Evolutionary conservation across 2,329 filamentous ascomycete species (phyloP), one percentile per base, ranked within the genome.

Genomic region (Sclerotinia spermophila): DNA sequence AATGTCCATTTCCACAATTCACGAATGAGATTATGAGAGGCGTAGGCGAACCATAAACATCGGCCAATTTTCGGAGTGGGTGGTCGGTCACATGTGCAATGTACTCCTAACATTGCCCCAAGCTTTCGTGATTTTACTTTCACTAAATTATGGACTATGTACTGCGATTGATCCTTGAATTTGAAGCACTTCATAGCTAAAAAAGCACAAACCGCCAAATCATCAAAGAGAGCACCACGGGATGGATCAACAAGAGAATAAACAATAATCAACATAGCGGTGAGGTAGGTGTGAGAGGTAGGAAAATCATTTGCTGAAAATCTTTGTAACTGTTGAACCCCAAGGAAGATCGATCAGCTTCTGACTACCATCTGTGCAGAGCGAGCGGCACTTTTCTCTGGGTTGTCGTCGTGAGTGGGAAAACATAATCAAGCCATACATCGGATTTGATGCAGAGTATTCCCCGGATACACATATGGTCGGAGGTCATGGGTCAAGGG

Each of bases 181-280:
- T n/a, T n/a, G n/a, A n/a, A n/a, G n/a, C n/a, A n/a, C n/a, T n/a
- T n/a, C n/a, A 21, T 30, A 62, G 27, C 33, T n/a, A n/a, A 35
- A 35, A 38, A 38, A 35, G 42, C 42, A 64, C 61, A 51, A 64
- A 38, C 44, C 33, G 51, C 21, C 21, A 51, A 35, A 48, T 24
- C 15, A 33, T 19, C 60, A 48, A 51, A 48, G 44, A 48, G 44
- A 62, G 60, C 42, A 51, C 42, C 42, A 64, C 42, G 11, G 60
- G 60, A 64, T 33, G 30, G 42, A 64, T 64, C 60, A 64, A 35
- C 60, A 35, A 62, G 40, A 35, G 42, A 35, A 45, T 30, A 38
- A 35, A 35, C 55, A 58, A 24, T 58, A 24, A 24, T 62, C 60
- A 64, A 64, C 60, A 35, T 64, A 42, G 61, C 61, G 61, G 61